Base-by-base conservation (phyloP, 2,329 filamentous ascomycete genomes). In the Phaeosphaeriaceae sp. region DNA sequence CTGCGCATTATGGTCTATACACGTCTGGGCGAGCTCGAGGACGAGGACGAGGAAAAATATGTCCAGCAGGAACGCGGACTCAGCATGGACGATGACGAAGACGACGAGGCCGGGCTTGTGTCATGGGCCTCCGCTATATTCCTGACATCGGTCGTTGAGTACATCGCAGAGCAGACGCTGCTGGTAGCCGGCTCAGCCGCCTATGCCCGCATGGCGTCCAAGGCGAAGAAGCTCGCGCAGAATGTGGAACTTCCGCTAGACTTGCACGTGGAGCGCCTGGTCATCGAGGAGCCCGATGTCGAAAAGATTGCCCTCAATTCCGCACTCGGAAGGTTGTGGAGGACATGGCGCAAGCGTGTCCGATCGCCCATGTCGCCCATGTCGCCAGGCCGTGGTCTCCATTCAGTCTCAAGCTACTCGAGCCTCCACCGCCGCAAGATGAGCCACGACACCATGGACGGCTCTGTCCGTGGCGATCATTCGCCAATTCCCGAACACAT, bases 1-100 rank as follows among this genome's bases (percentile, higher is more conserved):
- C 81, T 99, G 70, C 88, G 95, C 60, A 97, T 95, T 77, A 99
- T 99, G 95, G 94, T 99, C 22, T 98, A 98, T 77, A 98, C 94
- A 9, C 94, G 95, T 9, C 83, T 99, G 7, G 95, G 95, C 47
- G 94, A 99, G 73, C 89, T 99, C 85, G 96, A 99, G 77, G 95
- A 99, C 79, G 94, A 98, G 67, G 95, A 99, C 66, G 95, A 98
- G 77, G 94, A 97, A 73, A 88, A 89, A 52, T 92, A 92, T 72
- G 91, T 96, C 74, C 89, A 93, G 64, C 88, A 93, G 69, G 93
- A 95, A 65, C 82, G 79, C 60, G 80, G 83, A 54, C 77, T 84
- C 30, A 90, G 89, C 57, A 85, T 89, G 49, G 91, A 77, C 56
- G 69, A 74, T 0, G 72, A 72, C 54, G 69, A 70, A 1, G 71